phyloP scores from a whole-genome alignment of 495 filamentous ascomycete species.

The Cercophora sp. region DNA sequence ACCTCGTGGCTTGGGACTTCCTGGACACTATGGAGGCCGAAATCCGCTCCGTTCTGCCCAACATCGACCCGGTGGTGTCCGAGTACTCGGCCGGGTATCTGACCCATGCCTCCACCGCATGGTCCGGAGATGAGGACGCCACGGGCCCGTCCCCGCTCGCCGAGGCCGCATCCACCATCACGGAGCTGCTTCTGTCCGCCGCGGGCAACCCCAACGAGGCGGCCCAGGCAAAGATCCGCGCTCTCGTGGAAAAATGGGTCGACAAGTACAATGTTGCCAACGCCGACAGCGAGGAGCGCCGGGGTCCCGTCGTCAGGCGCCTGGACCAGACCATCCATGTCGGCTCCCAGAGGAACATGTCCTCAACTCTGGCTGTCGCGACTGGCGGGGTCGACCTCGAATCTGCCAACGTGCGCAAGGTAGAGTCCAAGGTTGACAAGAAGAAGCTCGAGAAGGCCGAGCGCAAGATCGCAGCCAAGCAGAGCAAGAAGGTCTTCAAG shows the following conservation, averaged over 20 bases:
- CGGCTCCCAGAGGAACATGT: conserved; percentile 88
- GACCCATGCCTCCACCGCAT: conserved; percentile 82
- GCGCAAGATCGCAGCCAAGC: conserved; percentile 95
- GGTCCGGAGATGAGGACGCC: conserved; percentile 69
- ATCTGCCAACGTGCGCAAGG: conserved; percentile 83
- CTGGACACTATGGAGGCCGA: conserved; percentile 77
- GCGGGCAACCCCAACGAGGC: conserved; percentile 67
- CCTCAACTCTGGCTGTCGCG: conserved; percentile 85
- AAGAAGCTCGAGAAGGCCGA: conserved; percentile 99
- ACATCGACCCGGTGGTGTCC: conserved; percentile 83
- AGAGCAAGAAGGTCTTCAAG: conserved; percentile 97
- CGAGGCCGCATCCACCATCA: conserved; percentile 81
- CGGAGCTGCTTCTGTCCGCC: conserved; percentile 82
- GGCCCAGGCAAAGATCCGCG: conserved; percentile 72
- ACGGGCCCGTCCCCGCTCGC: conserved; percentile 66
- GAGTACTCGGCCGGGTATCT: conserved; percentile 95
- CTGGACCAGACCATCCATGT: conserved; percentile 96
- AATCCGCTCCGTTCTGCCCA: conserved; percentile 80
- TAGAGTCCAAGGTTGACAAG: conserved; percentile 93
- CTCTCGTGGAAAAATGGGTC: conserved; percentile 88
- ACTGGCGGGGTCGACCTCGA: conserved; percentile 86
- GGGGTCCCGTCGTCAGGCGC: conserved; percentile 74
- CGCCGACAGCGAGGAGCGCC: conserved; percentile 53
- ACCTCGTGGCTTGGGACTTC: neutral
- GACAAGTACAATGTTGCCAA: conserved; percentile 69